Conservation (phyloP, 441 rosid species). For the Codiaeum variegatum region DNA sequence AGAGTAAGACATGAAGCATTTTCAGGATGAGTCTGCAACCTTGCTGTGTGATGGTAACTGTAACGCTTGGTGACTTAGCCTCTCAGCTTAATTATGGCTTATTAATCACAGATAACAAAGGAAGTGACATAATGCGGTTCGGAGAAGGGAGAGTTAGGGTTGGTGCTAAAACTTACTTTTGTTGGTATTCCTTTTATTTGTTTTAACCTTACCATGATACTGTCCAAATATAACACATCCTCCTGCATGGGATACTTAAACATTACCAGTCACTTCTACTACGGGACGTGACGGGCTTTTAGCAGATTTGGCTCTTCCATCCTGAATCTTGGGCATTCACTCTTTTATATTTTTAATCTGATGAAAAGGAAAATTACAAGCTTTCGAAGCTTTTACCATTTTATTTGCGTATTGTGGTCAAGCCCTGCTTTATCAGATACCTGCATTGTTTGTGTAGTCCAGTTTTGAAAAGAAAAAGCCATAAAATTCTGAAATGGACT, state of each 20-base stretch:
- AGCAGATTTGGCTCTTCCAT: neutral
- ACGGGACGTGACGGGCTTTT: neutral
- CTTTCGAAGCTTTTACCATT: neutral
- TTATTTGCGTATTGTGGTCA: neutral
- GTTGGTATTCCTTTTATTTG: too few relatives aligned
- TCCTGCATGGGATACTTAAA: neutral
- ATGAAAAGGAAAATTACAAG: neutral
- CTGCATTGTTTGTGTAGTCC: neutral
- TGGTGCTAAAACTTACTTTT: too few relatives aligned
- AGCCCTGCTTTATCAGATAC: neutral
- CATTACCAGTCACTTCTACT: neutral
- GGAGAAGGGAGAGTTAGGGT: too few relatives aligned
- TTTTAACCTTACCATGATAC: neutral
- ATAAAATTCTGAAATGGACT: neutral
- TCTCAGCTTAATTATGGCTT: too few relatives aligned
- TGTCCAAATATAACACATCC: neutral
- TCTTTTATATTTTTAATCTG: slow-evolving; percentile 2
- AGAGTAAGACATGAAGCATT: too few relatives aligned
- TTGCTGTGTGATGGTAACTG: too few relatives aligned
- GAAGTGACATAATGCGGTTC: too few relatives aligned
- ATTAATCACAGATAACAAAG: too few relatives aligned
- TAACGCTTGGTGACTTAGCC: too few relatives aligned
- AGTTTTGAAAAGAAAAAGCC: neutral
- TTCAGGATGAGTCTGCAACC: too few relatives aligned
- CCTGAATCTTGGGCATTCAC: neutral